Conservation (phyloP, 2,329 filamentous ascomycete genomes). For the Nothophaeocryptopus gaeumannii region DNA sequence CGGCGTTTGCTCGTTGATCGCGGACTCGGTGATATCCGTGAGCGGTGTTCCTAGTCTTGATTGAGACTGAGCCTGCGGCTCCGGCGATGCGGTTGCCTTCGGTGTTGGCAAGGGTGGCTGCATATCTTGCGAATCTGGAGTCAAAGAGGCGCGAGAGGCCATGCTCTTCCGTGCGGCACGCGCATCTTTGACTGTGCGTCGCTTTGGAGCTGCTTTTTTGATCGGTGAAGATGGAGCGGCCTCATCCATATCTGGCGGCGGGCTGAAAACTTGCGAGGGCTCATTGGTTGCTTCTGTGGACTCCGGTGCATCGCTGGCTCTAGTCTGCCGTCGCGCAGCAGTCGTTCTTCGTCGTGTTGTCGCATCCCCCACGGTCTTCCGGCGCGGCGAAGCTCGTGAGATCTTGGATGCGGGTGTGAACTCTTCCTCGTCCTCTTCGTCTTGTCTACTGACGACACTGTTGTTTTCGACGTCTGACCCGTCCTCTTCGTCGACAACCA, state of each 20-base stretch:
- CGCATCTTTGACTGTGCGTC: constrained; percentile 57
- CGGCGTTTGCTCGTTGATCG: constrained; percentile 61
- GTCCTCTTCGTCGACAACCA: constrained; percentile 77
- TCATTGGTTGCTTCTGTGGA: constrained; percentile 58
- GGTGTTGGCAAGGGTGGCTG: constrained; percentile 48
- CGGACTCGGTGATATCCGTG: constrained; percentile 68
- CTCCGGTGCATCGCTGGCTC: constrained; percentile 39
- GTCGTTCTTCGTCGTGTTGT: constrained; percentile 44
- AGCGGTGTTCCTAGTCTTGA: constrained; percentile 58
- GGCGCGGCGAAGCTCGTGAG: constrained; percentile 57
- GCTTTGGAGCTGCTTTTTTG: constrained; percentile 63
- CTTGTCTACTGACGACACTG: constrained; percentile 51
- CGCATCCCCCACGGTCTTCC: constrained; percentile 48
- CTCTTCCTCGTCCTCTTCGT: constrained; percentile 69
- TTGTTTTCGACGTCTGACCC: constrained; percentile 53
- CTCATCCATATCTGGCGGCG: constrained; percentile 50
- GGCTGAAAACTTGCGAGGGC: constrained; percentile 60
- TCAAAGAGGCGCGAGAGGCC: constrained; percentile 39
- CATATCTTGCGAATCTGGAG: constrained; percentile 33
- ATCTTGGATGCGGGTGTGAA: constrained; percentile 71
- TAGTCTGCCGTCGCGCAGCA: constrained; percentile 42
- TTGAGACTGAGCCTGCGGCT: constrained; percentile 23
- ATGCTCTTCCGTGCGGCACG: constrained; percentile 39
- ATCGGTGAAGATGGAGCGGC: constrained; percentile 52
- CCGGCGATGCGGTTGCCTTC: constrained; percentile 42